Conservation (phyloP, 2,329 filamentous ascomycete genomes). For the Scytalidium sp. region DNA sequence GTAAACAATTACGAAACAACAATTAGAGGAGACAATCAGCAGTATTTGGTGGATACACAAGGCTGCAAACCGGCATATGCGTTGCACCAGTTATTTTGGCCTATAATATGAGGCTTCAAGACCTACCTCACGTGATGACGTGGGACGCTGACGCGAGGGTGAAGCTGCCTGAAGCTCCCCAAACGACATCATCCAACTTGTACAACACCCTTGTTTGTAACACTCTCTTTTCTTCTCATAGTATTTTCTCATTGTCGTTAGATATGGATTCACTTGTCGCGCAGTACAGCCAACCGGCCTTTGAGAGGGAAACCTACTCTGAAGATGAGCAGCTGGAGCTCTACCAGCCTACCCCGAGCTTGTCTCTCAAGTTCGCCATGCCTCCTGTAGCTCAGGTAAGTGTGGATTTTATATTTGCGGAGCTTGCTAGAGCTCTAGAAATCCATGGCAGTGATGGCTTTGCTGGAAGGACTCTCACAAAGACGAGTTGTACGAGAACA, state of each 20-base stretch:
- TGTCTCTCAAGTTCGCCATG: conserved; percentile 92
- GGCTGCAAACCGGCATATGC: background rate
- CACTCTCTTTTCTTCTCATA: conserved; percentile 8
- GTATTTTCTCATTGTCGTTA: conserved; percentile 13
- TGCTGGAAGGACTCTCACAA: too few relatives aligned
- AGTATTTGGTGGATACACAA: too few relatives aligned
- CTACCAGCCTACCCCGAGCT: conserved; percentile 65
- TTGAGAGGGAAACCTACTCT: conserved; percentile 67
- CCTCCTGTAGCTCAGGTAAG: conserved; percentile 87
- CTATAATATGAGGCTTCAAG: too few relatives aligned
- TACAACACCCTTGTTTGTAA: conserved; percentile 7
- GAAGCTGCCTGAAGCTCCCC: conserved; percentile 23
- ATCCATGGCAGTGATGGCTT: too few relatives aligned
- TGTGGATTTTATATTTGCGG: conserved; percentile 18
- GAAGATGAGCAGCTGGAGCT: conserved; percentile 74
- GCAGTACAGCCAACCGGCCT: conserved; percentile 79
- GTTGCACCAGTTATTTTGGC: too few relatives aligned
- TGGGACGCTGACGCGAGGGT: conserved; percentile 18
- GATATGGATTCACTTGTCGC: conserved; percentile 90
- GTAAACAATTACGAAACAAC: too few relatives aligned
- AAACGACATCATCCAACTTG: conserved; percentile 13
- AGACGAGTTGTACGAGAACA: too few relatives aligned
- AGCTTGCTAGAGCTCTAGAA: too few relatives aligned
- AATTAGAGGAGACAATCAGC: too few relatives aligned
- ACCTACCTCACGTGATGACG: conserved; percentile 9